Conservation (phyloP, 345 rosid species). For the Pelargonium nanum region DNA sequence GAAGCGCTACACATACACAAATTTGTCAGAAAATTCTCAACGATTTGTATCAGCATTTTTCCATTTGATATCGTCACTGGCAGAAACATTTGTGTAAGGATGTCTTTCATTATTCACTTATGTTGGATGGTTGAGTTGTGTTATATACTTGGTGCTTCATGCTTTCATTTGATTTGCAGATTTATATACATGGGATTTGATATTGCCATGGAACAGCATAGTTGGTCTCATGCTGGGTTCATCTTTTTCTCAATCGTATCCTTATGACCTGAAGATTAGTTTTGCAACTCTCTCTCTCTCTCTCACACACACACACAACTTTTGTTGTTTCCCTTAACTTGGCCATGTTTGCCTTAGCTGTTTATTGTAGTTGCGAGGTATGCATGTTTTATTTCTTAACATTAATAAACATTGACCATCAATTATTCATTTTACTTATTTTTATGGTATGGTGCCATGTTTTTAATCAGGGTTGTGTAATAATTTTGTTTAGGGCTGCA, state of each 20-base stretch:
- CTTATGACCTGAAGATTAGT: conserved; percentile 21
- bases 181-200: conserved; percentile 99
- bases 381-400: conserved; percentile 9
- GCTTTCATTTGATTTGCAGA: conserved; percentile 39
- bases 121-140: conserved; percentile 9
- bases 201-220: conserved; percentile 96
- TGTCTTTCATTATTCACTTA: conserved; percentile 6
- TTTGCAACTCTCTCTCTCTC: not conserved
- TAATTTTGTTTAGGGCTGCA: conserved; percentile 55
- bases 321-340: conserved; percentile 33
- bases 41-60: conserved; percentile 85
- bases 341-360: conserved; percentile 33
- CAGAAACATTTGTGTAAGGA: conserved; percentile 87
- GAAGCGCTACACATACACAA: conserved; percentile 92
- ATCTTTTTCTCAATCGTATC: conserved; percentile 96
- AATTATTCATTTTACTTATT: not conserved
- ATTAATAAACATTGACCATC: not conserved
- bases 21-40: conserved; percentile 89
- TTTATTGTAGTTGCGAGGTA: conserved; percentile 89
- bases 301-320: not conserved
- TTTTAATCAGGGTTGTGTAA: conserved; percentile 18
- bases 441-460: conserved; percentile 4
- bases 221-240: conserved; percentile 97
- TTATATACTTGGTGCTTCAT: conserved; percentile 7
- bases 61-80: conserved; percentile 90